Base-by-base conservation (phyloP, 768 basidiomycete genomes). In the Pulveroboletus sp. region DNA sequence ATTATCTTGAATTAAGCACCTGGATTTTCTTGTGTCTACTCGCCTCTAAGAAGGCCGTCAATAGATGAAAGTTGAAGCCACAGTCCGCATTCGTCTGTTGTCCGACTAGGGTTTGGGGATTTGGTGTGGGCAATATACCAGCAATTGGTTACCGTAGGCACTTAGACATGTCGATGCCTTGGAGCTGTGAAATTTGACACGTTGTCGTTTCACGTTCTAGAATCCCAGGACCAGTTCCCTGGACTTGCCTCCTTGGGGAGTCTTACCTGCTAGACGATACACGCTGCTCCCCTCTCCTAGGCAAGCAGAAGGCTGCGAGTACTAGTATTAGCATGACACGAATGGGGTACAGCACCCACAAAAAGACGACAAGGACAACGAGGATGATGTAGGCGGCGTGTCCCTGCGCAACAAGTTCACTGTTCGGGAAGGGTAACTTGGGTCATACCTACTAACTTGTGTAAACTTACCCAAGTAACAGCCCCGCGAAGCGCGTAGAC, bases 101-200 rank as follows among this genome's bases (percentile, higher is more conserved):
- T 39, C 15, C 50, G 39, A 48, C 57, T 13, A 41, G 49, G 21
- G 37, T 60, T 35, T 17, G 44, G 33, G 54, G 49, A 27, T 43
- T 31, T 24, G 41, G 46, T 10, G 31, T 8, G 7, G 37, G n/a
- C 33, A 39, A 32, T 28, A 35, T 15, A 5, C 17, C 3, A 17
- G 40, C 5, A 42, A 44, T 33, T 27, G 6, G 2, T 33, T 37
- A 21, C 31, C 41, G 13, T 8, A 4, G 24, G 47, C 35, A 24
- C 9, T 14, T 21, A 56, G 47, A n/a, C 6, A 26, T 37, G 47
- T n/a, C 37, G 46, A 27, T 53, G 4, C 32, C 24, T 36, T 26
- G 40, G 41, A 21, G 44, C 26, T 26, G 49, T 28, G 7, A 32
- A n/a, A 32, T 6, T 9, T 49, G 38, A 41, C 43, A 49, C 32